Evolutionary conservation across 1,284 basidiomycete species (phyloP), one percentile per base, ranked within the genome.

Genomic region (Salmacisia buchloeana): DNA sequence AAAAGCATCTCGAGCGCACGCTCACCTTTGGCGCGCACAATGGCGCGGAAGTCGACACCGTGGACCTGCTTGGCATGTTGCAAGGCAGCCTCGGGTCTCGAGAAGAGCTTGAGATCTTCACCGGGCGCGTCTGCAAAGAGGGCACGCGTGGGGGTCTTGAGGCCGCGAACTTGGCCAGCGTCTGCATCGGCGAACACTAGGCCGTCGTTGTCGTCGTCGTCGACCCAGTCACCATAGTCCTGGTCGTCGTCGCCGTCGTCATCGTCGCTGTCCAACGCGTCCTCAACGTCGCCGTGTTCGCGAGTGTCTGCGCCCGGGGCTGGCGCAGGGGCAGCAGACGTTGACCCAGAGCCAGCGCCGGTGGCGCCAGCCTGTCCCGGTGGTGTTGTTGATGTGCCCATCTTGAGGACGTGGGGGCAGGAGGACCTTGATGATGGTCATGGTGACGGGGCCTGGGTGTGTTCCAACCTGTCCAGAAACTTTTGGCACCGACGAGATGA

Each of bases 41-140:
- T 54, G 9, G 49, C 52, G 6, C 66, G 66, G 6, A 78, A 46
- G 59, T 79, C 76, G 63, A 73, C 75, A 0, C 72, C 77, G 6
- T 63, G 35, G n/a, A n/a, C n/a, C 10, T 29, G 31, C 45, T 68
- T 69, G 27, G 73, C 69, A 35, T 74, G 62, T 10, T 69, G 31
- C 27, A 79, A 63, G 27, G 77, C 76, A 13, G 62, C 66, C 2
- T 64, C 38, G 10, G 76, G 66, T 4, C 61, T 66, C 18, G 49
- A 25, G 54, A 75, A 76, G 43, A 41, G 38, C 6, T 49, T 52
- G 45, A 71, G 65, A 23, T 61, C 52, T 29, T 62, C 62, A 4
- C 65, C 56, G 1, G 57, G 52, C 60, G 49, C 36, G 52, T 68
- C 66, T 49, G 64, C 29, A 23, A 66, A 66, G 34, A 66, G 58